A percentile compares a stretch with the other conserved stretches of the same genome.
phyloP scores from a whole-genome alignment of 345 rosid species.

The Aquilaria sinensis region DNA sequence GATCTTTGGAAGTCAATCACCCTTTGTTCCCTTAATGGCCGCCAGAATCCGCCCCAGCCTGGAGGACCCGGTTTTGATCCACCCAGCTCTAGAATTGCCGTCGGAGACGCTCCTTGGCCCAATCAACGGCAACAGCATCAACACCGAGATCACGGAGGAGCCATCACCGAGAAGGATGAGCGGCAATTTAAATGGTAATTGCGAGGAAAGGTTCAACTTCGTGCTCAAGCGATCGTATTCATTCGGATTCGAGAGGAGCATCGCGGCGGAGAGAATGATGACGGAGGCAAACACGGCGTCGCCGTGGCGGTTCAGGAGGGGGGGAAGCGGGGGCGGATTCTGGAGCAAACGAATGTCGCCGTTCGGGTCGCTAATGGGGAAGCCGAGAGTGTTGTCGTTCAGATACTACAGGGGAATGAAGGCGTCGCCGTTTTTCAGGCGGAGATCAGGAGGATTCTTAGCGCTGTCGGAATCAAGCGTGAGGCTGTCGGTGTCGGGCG shows the following conservation, averaged over 20 bases:
- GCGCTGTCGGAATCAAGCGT: slow-evolving; percentile 64
- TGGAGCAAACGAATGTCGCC: slow-evolving; percentile 62
- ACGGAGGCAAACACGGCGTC: slow-evolving; percentile 73
- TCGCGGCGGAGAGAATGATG: slow-evolving; percentile 59
- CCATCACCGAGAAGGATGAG: slow-evolving; percentile 28
- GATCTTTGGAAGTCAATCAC: slow-evolving; percentile 51
- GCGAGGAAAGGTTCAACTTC: slow-evolving; percentile 42
- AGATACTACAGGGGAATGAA: slow-evolving; percentile 57
- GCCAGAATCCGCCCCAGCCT: slow-evolving; percentile 79
- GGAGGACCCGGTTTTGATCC: slow-evolving; percentile 42
- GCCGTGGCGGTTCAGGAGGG: slow-evolving; percentile 71
- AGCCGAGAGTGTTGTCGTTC: slow-evolving; percentile 74
- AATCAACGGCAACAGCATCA: slow-evolving; percentile 13
- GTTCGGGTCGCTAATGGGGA: slow-evolving; percentile 60
- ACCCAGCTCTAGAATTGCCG: slow-evolving; percentile 21
- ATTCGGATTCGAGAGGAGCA: slow-evolving; percentile 72
- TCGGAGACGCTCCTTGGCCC: slow-evolving; percentile 13
- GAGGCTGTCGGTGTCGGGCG: slow-evolving; percentile 39
- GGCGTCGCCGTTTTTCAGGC: slow-evolving; percentile 57
- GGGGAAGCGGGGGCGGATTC: slow-evolving; percentile 26
- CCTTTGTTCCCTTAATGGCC: slow-evolving; percentile 85
- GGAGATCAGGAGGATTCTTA: slow-evolving; percentile 40
- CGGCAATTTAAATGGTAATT: slow-evolving; percentile 17
- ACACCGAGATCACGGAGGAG: slow-evolving; percentile 55
- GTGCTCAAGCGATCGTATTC: slow-evolving; percentile 76